A percentile compares a stretch with the other conserved stretches of the same genome.
phyloP scores from a whole-genome alignment of 2,329 filamentous ascomycete genomes.

The Fusarium incarnatum region DNA sequence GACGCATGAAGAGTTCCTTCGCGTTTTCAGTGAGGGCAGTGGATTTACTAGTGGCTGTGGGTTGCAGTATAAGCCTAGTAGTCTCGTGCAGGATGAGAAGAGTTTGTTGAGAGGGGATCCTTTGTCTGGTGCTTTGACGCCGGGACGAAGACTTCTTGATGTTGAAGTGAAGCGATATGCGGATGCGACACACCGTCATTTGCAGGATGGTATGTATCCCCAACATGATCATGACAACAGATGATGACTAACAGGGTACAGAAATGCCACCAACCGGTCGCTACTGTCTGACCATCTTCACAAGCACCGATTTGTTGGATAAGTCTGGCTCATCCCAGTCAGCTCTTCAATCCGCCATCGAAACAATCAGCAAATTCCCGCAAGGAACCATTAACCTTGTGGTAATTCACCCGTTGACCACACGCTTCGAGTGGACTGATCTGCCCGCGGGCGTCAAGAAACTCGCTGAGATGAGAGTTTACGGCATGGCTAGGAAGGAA shows the following conservation, averaged over 20 bases:
- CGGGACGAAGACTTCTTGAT: conserved; percentile 11
- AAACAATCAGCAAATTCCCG: background rate
- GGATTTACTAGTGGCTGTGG: conserved; percentile 19
- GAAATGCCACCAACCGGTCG: conserved; percentile 20
- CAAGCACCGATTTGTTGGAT: background rate
- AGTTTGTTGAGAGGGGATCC: background rate
- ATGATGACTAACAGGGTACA: background rate
- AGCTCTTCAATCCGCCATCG: background rate
- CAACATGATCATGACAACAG: fast-evolving
- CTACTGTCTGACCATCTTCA: background rate
- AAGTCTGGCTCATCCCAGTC: background rate
- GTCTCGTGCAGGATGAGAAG: background rate
- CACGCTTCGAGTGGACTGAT: conserved; percentile 18
- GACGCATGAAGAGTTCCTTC: conserved; percentile 20
- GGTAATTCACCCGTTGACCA: background rate
- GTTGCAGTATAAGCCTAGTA: conserved; percentile 9
- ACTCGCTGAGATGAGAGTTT: background rate
- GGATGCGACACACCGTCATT: conserved; percentile 2
- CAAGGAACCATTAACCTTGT: background rate
- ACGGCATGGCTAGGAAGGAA: conserved; percentile 12
- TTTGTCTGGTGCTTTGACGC: background rate
- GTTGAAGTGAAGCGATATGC: conserved; percentile 18
- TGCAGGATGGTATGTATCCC: conserved; percentile 14
- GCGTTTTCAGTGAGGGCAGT: conserved; percentile 15
- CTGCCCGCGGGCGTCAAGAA: background rate